Base-by-base conservation (phyloP, 2,329 filamentous ascomycete genomes). In the Microcyclospora pomicola region DNA sequence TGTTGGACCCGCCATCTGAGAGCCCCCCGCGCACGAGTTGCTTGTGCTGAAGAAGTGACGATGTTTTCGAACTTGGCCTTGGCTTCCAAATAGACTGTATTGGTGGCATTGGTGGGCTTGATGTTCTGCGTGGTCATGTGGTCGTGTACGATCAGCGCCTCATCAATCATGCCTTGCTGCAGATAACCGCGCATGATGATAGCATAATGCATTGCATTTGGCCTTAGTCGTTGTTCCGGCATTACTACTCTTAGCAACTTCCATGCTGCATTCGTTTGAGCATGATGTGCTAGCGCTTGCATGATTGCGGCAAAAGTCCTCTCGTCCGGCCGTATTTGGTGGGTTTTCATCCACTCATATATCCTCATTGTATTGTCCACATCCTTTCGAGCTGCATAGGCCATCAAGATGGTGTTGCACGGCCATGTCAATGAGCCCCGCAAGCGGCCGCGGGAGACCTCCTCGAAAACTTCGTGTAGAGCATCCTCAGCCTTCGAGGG, bases 321-420 rank as follows among this genome's bases (percentile, higher is more conserved):
- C 3, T 56, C 60, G 49, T 80, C 69, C 9, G 69, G 62, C 24
- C 60, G 56, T 27, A 81, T 59, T 0, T 64, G 58, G 31, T 63
- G 56, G 4, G 62, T 52, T 34, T 67, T 58, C 73, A 82, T 80
- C 38, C 64, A 63, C 24, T 61, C 58, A 46, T 76, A 72, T 2
- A 74, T 56, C 37, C 66, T 63, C 45, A 71, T 66, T 12, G 71
- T 65, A n/a, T 64, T 65, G 15, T 64, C 54, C 19, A 77, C 50
- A 42, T 80, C 69, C 39, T 79, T 72, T 6, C 72, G 68, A 39
- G 73, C 63, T 6, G 82, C 82, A 55, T 85, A 71, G 42, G 80
- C 73, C 39, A 71, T 68, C 4, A 95, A 64, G 27, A 95, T 61
- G 37, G 75, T 68, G 53, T 95, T 94, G 82, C 83, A 95, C 52